A percentile compares a stretch with the other conserved stretches of the same genome.
phyloP scores from a whole-genome alignment of 345 rosid genomes.

The Gossypium stocksii region DNA sequence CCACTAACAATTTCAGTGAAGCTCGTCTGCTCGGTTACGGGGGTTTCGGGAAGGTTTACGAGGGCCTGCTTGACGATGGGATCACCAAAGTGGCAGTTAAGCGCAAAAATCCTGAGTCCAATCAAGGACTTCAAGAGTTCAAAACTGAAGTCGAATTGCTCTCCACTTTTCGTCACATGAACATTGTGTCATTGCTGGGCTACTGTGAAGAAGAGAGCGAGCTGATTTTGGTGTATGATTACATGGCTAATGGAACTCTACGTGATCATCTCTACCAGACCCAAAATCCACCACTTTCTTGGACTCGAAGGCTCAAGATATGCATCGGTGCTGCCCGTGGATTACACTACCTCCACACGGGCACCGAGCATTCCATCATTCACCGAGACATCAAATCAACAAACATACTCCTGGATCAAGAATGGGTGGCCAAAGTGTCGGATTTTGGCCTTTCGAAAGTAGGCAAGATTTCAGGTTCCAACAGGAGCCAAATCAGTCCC shows the following conservation, averaged over 20 bases:
- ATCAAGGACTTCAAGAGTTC: constrained; percentile 5
- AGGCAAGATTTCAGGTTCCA: no score
- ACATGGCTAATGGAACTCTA: constrained; percentile 7
- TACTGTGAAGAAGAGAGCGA: background rate
- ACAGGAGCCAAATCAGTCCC: background rate
- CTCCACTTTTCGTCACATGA: constrained; percentile 8
- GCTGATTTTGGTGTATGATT: constrained; percentile 9
- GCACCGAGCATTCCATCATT: constrained; percentile 4
- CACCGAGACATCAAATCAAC: constrained; percentile 15
- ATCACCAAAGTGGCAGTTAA: background rate
- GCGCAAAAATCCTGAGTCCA: background rate
- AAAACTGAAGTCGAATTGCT: constrained; percentile 6
- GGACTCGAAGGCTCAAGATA: constrained; percentile 8
- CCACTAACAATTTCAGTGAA: constrained; percentile 11
- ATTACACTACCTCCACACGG: constrained; percentile 1
- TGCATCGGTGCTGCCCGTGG: constrained; percentile 11
- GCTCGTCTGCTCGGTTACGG: background rate
- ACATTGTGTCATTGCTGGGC: constrained; percentile 3
- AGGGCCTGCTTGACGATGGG: background rate
- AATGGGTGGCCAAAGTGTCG: constrained; percentile 6
- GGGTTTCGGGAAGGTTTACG: background rate
- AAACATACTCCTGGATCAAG: constrained; percentile 6
- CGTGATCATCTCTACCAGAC: constrained; percentile 12
- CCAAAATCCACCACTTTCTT: constrained; percentile 2
- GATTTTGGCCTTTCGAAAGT: background rate